Base-by-base conservation (phyloP, 192 early-diverging fungal species). In the Mortierella alpina region DNA sequence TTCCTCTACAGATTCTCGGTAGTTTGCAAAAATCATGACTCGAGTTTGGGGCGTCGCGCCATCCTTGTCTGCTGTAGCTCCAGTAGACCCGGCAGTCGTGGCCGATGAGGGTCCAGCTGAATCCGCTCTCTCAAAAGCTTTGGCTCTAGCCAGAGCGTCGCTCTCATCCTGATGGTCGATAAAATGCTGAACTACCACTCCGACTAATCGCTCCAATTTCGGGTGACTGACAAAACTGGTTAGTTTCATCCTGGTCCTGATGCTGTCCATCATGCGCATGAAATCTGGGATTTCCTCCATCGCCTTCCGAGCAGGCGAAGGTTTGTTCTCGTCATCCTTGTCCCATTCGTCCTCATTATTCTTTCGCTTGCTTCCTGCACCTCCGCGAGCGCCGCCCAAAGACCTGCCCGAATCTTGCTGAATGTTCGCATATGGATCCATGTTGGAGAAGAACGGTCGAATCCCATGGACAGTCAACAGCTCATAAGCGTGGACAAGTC, bases 21-120 rank as follows among this genome's bases (percentile, higher is more conserved):
- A 93, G 72, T 91, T 89, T 3, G 93, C 93, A 86, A 98, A 98
- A 2, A 98, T 84, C 77, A 98, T 98, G 31, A 94, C 88, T 23
- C 84, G 89, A 41, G 81, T 94, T 46, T 85, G 83, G 4, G 42
- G 31, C 3, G 41, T 12, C 6, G 47, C 1, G 8, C 17, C 52
- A 31, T 66, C 58, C 31, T 46, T 31, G 23, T 40, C 59, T 5
- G 17, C 39, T 6, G 14, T 51, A 4, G 31, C 47, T 12, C 31
- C 53, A 5, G 53, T 10, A 18, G 42, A 63, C 63, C 39, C 48
- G 18, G 46, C 22, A 7, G 47, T 23, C 2, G 17, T 41, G 1
- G 49, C 10, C 23, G 7, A 17, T 15, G 15, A 44, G 0, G 2
- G n/a, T 20, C n/a, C 46, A 18, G 17, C 7, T 23, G n/a, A 23